Evolutionary conservation across 768 basidiomycete genomes (phyloP).

Genomic region (Tulasnella sp.): DNA sequence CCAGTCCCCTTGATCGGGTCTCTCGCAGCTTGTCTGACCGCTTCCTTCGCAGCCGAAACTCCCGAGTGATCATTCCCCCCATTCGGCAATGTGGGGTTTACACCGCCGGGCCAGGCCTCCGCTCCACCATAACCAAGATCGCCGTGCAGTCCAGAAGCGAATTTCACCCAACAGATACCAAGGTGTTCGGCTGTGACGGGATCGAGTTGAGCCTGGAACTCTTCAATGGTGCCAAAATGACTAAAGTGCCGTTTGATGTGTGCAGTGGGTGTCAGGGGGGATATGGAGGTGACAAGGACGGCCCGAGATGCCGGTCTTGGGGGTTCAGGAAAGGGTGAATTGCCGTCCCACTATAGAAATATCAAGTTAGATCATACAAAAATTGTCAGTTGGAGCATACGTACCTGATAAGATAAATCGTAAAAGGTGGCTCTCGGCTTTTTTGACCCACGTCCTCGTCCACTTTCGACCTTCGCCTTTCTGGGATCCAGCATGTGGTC

Average conservation of each 20-base stretch:
- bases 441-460: constrained; percentile 36
- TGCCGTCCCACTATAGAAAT: constrained; percentile 68
- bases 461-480: not conserved
- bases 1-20: constrained; percentile 50
- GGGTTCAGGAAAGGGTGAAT: constrained; percentile 60
- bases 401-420: constrained; percentile 42
- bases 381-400: constrained; percentile 27
- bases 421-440: constrained; percentile 40
- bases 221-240: constrained; percentile 60
- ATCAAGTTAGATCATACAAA: not conserved
- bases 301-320: constrained; percentile 75
- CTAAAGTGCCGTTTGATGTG: constrained; percentile 69
- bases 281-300: constrained; percentile 72
- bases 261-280: constrained; percentile 68
- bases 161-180: constrained; percentile 80
- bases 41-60: constrained; percentile 54
- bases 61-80: not conserved
- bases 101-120: not conserved
- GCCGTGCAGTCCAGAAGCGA: constrained; percentile 37
- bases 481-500: constrained; percentile 39
- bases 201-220: constrained; percentile 80
- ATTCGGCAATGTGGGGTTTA: not conserved
- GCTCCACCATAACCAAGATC: not conserved
- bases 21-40: constrained; percentile 58
- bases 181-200: constrained; percentile 77